Evolutionary conservation across 768 basidiomycete species (phyloP).

Genomic region (Xerocomus brunneocitrinus): DNA sequence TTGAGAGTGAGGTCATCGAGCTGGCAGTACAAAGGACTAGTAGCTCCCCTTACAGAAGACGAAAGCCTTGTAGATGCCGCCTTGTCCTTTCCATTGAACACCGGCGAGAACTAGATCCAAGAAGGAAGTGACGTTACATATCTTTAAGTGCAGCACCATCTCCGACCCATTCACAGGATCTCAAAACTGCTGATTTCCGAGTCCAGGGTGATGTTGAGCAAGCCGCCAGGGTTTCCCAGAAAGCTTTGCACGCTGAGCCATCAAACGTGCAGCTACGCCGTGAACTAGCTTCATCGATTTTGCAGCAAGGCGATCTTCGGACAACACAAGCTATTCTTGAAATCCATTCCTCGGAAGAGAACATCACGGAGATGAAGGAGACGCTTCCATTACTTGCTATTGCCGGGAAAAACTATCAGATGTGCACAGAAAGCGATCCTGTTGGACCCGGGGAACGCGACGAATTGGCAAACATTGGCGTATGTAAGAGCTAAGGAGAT

Average conservation of each 20-base stretch:
- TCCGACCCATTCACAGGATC: slow-evolving; percentile 31
- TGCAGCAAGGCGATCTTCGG: slow-evolving; percentile 43
- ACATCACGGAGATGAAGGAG: slow-evolving; percentile 34
- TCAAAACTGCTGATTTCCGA: not conserved
- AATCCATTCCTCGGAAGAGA: slow-evolving; percentile 26
- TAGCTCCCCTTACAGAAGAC: slow-evolving; percentile 57
- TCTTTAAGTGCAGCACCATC: slow-evolving; percentile 66
- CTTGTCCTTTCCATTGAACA: slow-evolving; percentile 68
- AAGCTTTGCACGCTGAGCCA: slow-evolving; percentile 55
- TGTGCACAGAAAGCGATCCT: slow-evolving; percentile 53
- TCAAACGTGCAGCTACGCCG: slow-evolving; percentile 44
- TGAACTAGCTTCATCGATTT: slow-evolving; percentile 49
- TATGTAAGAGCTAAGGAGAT: slow-evolving; percentile 39
- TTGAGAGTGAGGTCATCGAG: too few relatives aligned
- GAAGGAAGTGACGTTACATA: slow-evolving; percentile 58
- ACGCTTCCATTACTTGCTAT: slow-evolving; percentile 51
- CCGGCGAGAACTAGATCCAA: slow-evolving; percentile 62
- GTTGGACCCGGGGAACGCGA: slow-evolving; percentile 43
- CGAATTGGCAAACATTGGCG: slow-evolving; percentile 58
- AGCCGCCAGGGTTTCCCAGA: slow-evolving; percentile 49
- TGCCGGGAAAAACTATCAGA: slow-evolving; percentile 29
- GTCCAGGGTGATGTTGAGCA: slow-evolving; percentile 44
- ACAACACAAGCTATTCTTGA: slow-evolving; percentile 47
- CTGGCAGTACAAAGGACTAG: too few relatives aligned
- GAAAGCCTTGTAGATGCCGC: slow-evolving; percentile 81